phyloP scores from a whole-genome alignment of 768 basidiomycete species.

The Cystobasidium ongulense region DNA sequence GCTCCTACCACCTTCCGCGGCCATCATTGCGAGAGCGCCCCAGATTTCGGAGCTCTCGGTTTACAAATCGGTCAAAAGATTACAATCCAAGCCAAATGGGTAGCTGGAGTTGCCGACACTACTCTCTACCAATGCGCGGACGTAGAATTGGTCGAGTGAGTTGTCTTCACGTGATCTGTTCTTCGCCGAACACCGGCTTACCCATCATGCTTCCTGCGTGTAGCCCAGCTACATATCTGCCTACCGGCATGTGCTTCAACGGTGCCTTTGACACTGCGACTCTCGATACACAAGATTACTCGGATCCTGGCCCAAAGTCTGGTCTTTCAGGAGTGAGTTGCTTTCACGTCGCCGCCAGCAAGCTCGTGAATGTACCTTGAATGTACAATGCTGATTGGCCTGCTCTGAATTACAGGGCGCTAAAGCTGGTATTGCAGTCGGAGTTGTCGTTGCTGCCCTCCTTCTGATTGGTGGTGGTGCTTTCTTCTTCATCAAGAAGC shows the following conservation, averaged over 20 bases:
- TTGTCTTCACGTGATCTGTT: neutral
- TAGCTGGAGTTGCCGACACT: neutral
- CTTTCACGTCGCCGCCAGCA: neutral
- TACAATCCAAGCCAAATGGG: conserved; percentile 8
- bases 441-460: conserved; percentile 3
- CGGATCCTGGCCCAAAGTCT: neutral
- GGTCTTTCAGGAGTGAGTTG: conserved; percentile 2
- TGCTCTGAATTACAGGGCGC: neutral
- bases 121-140: conserved; percentile 4
- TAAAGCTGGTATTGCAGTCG: conserved; percentile 20
- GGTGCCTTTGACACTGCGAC: conserved; percentile 9
- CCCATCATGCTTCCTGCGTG: neutral
- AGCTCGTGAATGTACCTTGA: too few species aligned
- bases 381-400: neutral
- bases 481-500: conserved; percentile 2
- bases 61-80: neutral
- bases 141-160: neutral
- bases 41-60: conserved; percentile 10
- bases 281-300: neutral
- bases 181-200: too few species aligned
- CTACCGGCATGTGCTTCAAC: conserved; percentile 9
- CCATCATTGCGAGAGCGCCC: conserved; percentile 12
- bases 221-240: neutral
- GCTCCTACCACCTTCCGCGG: neutral
- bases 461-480: neutral